phyloP scores from a whole-genome alignment of 768 basidiomycete genomes.

The Cyclocybe aegerita region DNA sequence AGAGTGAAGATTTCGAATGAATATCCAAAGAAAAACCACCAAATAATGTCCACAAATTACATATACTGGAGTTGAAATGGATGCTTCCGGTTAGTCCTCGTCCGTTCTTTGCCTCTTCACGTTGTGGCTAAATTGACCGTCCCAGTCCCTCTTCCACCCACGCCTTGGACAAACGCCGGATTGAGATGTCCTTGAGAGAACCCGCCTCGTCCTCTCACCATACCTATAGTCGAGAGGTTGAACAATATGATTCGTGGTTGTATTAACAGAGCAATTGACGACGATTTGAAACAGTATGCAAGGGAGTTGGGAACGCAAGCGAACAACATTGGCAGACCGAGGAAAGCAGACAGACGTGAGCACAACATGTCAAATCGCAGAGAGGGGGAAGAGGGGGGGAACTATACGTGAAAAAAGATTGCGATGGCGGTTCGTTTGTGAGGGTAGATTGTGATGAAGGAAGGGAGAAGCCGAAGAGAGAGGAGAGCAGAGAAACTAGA shows the following conservation, averaged over 20 bases:
- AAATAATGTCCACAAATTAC: too few relatives aligned
- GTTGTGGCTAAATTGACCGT: conserved; percentile 2
- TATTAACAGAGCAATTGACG: conserved; percentile 6
- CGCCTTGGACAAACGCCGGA: conserved; percentile 62
- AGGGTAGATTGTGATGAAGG: conserved; percentile 16
- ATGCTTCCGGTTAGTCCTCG: neutral
- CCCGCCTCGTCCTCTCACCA: conserved; percentile 46
- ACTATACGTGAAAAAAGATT: conserved; percentile 9
- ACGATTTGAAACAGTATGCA: neutral
- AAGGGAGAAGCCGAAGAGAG: conserved; percentile 10
- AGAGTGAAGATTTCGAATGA: neutral
- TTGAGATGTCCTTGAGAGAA: conserved; percentile 66
- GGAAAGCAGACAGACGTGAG: conserved; percentile 30
- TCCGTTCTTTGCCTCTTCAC: neutral
- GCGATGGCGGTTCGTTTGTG: neutral
- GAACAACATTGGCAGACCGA: conserved; percentile 15
- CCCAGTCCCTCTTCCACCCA: conserved; percentile 2
- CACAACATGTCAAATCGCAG: conserved; percentile 31
- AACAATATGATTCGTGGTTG: conserved; percentile 3
- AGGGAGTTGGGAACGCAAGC: conserved; percentile 3
- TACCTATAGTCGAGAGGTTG: conserved; percentile 41
- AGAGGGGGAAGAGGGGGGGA: neutral
- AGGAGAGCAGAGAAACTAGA: conserved; percentile 31
- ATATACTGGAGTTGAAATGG: neutral
- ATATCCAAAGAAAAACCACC: neutral